A percentile compares a stretch with the other conserved stretches of the same genome.
These are phyloP conservation scores for Verticillium nubilum DNA, from an alignment of 2,329 filamentous ascomycete species.

Conservation along the genomic window DNA sequence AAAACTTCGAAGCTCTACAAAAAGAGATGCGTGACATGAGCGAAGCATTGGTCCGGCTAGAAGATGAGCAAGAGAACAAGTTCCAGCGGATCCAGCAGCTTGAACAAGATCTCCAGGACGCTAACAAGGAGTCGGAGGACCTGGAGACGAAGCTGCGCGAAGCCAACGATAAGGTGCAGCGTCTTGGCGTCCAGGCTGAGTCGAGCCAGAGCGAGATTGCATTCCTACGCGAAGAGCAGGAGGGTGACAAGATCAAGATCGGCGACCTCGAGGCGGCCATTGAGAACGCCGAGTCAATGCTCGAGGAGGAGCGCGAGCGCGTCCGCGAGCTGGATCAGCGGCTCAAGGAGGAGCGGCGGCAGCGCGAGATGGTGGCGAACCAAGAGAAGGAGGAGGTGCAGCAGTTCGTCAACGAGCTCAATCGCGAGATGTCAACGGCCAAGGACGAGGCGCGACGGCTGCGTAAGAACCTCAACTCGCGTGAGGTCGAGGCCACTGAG, in stretches of 20 bases:
- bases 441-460: constrained; percentile 83
- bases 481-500: constrained; percentile 82
- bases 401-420: constrained; percentile 87
- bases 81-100: constrained; percentile 73
- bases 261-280: constrained; percentile 84
- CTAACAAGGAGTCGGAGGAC: constrained; percentile 80
- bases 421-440: constrained; percentile 70
- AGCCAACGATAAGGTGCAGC: constrained; percentile 79
- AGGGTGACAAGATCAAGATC: constrained; percentile 96
- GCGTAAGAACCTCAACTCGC: constrained; percentile 74
- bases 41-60: constrained; percentile 77
- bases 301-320: constrained; percentile 82
- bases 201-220: constrained; percentile 89
- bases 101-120: constrained; percentile 75
- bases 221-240: constrained; percentile 94
- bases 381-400: constrained; percentile 94
- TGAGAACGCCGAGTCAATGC: constrained; percentile 68
- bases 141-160: constrained; percentile 81
- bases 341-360: constrained; percentile 74
- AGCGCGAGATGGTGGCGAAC: constrained; percentile 79
- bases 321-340: constrained; percentile 66
- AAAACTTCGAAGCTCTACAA: constrained; percentile 88
- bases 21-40: constrained; percentile 90
- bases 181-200: constrained; percentile 85
- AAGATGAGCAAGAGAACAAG: constrained; percentile 83